Base-by-base conservation (phyloP, 768 basidiomycete species). In the Lactifluus rugatus region DNA sequence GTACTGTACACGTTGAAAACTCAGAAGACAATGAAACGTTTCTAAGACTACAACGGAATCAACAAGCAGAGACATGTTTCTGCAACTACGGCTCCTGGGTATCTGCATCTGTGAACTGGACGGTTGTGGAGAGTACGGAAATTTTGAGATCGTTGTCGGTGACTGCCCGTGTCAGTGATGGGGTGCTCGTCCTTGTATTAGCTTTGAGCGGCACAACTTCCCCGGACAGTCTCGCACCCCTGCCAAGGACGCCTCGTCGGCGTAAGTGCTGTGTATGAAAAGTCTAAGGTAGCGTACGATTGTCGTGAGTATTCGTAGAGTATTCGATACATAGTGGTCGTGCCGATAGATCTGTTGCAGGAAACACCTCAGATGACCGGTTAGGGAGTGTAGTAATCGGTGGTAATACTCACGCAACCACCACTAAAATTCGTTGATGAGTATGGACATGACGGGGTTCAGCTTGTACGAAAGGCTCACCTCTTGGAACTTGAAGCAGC, bases 401-500 rank as follows among this genome's bases (percentile, higher is more conserved):
- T 5, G 23, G n/a, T 5, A 11, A 5, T 4, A 44, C 52, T 54
- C 44, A 54, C 52, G 54, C 54, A 28, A 55, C 47, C 8, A 55
- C 54, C 17, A 48, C 54, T 55, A 23, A 21, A 21, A 36, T 17
- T 8, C 25, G 16, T 8, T 2, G 42, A 23, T 34, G 6, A 16
- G 13, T 9, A 13, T 54, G 31, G 45, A 28, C 5, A 16, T 23
- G 21, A 32, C 8, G 28, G 13, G 3, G 19, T 9, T 34, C 31
- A 34, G 21, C 16, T 31, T 7, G 13, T 13, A n/a, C 5, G 5
- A 37, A 19, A 21, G 25, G 10, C 54, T 48, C 46, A 55, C 54
- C 26, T 31, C 54, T 55, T 39, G 54, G 54, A 10, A 48, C 17
- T 41, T 55, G 54, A 39, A 55, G 46, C 10, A 48, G 17, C 54